Evolutionary conservation across 495 filamentous ascomycete species (phyloP), one percentile per base, ranked within the genome.

Genomic region (Delitschia confertaspora): DNA sequence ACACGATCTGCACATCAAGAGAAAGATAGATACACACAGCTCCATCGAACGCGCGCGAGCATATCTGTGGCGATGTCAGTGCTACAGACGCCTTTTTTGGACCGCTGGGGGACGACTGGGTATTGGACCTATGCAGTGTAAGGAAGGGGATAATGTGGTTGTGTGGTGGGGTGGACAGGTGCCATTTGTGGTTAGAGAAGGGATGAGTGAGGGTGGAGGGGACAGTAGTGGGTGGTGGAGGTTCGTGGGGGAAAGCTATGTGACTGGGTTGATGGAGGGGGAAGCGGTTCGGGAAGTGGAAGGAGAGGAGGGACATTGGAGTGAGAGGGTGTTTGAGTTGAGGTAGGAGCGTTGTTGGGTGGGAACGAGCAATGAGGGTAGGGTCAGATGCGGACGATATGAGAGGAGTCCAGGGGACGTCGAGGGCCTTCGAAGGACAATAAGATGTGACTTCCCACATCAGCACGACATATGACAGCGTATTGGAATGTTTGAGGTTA

Each of bases 101-200:
- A 45, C 47, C 2, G 11, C 23, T 26, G 1, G 29, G 1, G 47
- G 47, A 8, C 32, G 21, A 8, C 14, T 51, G 41, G 40, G 47
- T 1, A 24, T 51, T 1, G 47, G 47, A 11, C 47, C 47, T 14
- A 23, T n/a, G n/a, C n/a, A 39, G 9, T 13, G 26, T 5, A 23
- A 24, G 19, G n/a, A 22, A 21, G 26, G 3, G n/a, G 47, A 33
- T 5, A 39, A 50, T 38, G 7, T 29, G 23, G 32, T 50, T 13
- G 47, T 50, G 26, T 7, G 26, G 26, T 48, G 45, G 45, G 45
- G 45, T 11, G 45, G 35, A 4, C 45, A 47, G 37, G 45, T 47
- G 19, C 45, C 45, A 18, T 47, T 40, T 27, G 37, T 47, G 26
- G 6, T 47, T 19, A 47, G 45, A 24, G 35, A 41, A 11, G 37